Conservation (phyloP, 495 filamentous ascomycete species). For the Cladorrhinum samala region DNA sequence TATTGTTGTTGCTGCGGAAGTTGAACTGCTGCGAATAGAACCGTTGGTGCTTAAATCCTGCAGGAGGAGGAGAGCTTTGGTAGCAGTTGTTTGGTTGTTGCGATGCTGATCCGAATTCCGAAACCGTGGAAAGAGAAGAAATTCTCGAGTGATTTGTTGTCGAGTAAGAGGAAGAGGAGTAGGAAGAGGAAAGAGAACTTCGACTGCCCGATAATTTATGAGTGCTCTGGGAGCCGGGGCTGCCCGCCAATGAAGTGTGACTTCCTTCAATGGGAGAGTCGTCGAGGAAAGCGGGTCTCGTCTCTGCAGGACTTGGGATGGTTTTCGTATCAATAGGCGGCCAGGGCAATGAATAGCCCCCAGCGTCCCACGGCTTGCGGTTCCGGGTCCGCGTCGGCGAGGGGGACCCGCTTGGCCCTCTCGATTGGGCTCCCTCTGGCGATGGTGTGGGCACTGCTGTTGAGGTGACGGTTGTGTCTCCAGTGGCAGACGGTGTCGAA, state of each 20-base stretch:
- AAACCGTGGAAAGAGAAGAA: constrained; percentile 33
- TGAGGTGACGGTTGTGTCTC: constrained; percentile 15
- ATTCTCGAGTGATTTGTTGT: constrained; percentile 33
- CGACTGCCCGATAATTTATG: constrained; percentile 38
- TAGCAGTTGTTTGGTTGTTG: not conserved
- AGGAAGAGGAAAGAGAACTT: constrained; percentile 36
- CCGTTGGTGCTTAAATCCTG: not conserved
- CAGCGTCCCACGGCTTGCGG: constrained; percentile 44
- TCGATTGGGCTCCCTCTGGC: constrained; percentile 20
- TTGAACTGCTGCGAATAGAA: not conserved
- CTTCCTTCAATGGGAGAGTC: constrained; percentile 28
- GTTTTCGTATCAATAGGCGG: constrained; percentile 28
- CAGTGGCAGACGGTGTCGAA: constrained; percentile 23
- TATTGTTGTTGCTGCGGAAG: no score
- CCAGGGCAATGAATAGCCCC: constrained; percentile 35
- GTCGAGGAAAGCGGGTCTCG: constrained; percentile 16
- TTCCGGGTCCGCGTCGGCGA: constrained; percentile 24
- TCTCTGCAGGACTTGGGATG: constrained; percentile 16
- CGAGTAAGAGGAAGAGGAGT: constrained; percentile 25
- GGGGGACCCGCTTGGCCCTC: constrained; percentile 20
- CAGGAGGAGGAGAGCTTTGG: not conserved
- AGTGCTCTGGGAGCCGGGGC: constrained; percentile 7
- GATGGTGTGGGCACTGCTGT: constrained; percentile 23
- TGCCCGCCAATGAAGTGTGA: constrained; percentile 21
- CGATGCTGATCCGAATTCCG: not conserved